Evolutionary conservation across 2,329 filamentous ascomycete species (phyloP), one percentile per base, ranked within the genome.

Genomic region (Botrytis tulipae): DNA sequence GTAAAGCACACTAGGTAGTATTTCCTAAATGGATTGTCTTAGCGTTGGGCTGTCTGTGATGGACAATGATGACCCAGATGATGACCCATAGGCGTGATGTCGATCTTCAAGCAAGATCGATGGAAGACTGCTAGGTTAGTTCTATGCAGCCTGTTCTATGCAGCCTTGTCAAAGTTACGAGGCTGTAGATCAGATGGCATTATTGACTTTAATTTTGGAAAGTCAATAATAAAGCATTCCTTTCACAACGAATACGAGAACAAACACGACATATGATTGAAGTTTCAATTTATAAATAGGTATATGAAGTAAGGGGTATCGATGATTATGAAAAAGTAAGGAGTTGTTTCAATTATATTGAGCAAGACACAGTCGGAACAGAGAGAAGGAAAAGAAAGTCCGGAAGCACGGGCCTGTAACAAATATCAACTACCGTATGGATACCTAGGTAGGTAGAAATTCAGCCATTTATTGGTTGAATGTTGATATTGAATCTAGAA

Each of bases 271-370:
- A 65, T 65, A 66, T 25, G 18, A 66, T 35, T 48, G 63, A 48
- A 51, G 44, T 51, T 66, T 66, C 29, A 66, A 48, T 9, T 66
- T 48, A 66, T 68, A 29, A 32, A 54, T 54, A 54, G 51, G 20
- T n/a, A 22, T 20, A 18, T 40, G 35, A 67, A 57, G 66, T 57
- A 68, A 68, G 66, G 66, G 37, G 32, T 14, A 54, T 68, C 1
- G 20, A 54, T 42, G 48, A n/a, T 16, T 68, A 35, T 68, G 32
- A 66, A 32, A 37, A 57, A 57, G 35, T 51, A 68, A 68, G 66
- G 66, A 68, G 35, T 42, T 68, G 35, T 68, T 68, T 68, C 46
- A 68, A 57, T 68, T 57, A n/a, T 12, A 51, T 68, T 68, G 48
- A 68, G 54, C 66, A 14, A 57, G 40, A 51, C 32, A 37, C 32